Base-by-base conservation (phyloP, 768 basidiomycete genomes). In the Lentinula aciculospora region DNA sequence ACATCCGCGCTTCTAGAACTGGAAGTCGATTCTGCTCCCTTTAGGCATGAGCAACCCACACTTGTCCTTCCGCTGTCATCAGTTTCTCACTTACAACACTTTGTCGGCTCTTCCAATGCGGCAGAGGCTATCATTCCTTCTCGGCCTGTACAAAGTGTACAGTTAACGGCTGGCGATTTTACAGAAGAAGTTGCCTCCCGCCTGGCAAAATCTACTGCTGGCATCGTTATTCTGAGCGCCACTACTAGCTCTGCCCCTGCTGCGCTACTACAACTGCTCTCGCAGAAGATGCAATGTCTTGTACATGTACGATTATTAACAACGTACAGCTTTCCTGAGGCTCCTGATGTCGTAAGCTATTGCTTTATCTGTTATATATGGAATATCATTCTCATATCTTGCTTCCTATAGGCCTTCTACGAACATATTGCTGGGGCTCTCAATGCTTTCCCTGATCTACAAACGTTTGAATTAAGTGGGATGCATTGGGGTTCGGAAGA, bases 391-490 rank as follows among this genome's bases (percentile, higher is more conserved):
- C 67, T 65, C 59, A 61, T 19, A 36, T 31, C 28, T 32, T 29
- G 12, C 9, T 63, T 58, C 56, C 17, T 65, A n/a, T n/a, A 90
- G 85, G 74, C 76, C 19, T 87, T 87, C 65, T 85, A 86, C 64
- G 73, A 81, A 47, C 77, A 84, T 61, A 80, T 87, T 42, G 79
- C 86, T 54, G 70, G 71, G 48, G 73, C 76, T 5, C 75, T 92
- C 60, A 74, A 77, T n/a, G 77, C 78, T 7, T 79, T 91, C 60
- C 72, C 81, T n/a, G 71, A 80, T 56, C 77, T 91, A 34, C 72
- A 78, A 60, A 80, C 81, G 46, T 89, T 89, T 64, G 89, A 90
- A 66, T 80, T 91, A 28, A 85, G 80, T 47, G 89, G 89, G 32
- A 82, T 90, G 71, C 86, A 85, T 62, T 91, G 88, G 87, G 76